Conservation (phyloP, 176 grass and related monocot genomes). For the Chrysopogon serrulatus region DNA sequence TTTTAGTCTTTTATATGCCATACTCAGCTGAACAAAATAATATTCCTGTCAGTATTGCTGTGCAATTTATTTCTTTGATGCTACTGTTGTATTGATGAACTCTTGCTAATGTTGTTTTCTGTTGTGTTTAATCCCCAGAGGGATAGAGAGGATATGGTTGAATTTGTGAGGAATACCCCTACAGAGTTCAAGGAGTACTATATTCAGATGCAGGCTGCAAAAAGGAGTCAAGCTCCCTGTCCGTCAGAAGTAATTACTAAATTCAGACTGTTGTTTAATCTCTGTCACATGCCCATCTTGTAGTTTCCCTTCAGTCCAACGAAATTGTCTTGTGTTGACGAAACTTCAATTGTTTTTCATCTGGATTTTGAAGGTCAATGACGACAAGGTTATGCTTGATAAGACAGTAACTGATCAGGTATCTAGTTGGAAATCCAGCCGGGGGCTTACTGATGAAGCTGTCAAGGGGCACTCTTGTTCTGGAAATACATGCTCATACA, state of each 20-base stretch:
- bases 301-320: background rate
- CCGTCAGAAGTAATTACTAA: constrained; percentile 61
- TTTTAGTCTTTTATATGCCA: no score
- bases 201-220: constrained; percentile 95
- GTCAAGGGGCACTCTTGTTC: constrained; percentile 73
- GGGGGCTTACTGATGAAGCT: constrained; percentile 74
- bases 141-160: constrained; percentile 84
- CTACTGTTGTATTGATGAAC: background rate
- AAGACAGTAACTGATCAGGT: constrained; percentile 90
- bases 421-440: constrained; percentile 88
- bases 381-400: constrained; percentile 76
- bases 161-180: constrained; percentile 74
- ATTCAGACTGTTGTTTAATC: background rate
- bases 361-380: constrained; percentile 64
- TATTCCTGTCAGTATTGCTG: background rate
- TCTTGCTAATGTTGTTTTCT: constrained; percentile 1
- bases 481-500: constrained; percentile 79
- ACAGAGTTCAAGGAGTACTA: constrained; percentile 90
- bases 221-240: constrained; percentile 84
- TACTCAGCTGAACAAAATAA: background rate
- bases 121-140: constrained; percentile 24
- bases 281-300: background rate
- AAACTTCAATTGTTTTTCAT: background rate
- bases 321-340: background rate
- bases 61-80: background rate